Percentiles rank a stretch among this genome's conserved stretches.
Evolutionary conservation across 139 green algal species (phyloP).

Genomic region (Tetraselmis striata): DNA sequence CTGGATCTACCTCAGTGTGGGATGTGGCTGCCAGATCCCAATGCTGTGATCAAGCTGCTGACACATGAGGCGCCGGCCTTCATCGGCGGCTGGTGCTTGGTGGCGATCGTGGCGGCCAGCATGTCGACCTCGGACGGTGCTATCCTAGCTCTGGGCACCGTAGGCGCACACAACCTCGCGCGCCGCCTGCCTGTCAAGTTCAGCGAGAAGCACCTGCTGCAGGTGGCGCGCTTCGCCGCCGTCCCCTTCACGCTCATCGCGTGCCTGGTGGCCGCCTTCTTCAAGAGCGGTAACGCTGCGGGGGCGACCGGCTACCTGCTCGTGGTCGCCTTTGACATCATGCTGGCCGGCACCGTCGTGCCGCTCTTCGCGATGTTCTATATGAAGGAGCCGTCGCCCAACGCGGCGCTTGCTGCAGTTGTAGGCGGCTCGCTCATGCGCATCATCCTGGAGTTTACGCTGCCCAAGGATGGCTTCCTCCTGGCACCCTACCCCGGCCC

Average conservation of each 20-base stretch:
- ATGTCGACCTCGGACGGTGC: constrained; percentile 36
- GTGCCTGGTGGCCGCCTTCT: constrained; percentile 13
- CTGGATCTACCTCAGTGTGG: constrained; percentile 33
- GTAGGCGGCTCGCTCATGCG: constrained; percentile 17
- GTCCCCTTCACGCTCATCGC: constrained; percentile 28
- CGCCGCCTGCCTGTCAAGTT: constrained; percentile 11
- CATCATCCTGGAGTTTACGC: constrained; percentile 36
- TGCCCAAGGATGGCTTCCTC: constrained; percentile 37
- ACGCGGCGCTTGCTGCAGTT: constrained; percentile 24
- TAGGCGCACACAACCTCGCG: constrained; percentile 40
- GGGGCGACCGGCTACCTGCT: constrained; percentile 27
- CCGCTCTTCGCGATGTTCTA: constrained; percentile 34
- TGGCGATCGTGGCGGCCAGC: constrained; percentile 34
- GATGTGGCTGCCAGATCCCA: constrained; percentile 23
- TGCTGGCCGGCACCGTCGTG: constrained; percentile 26
- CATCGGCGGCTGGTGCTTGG: constrained; percentile 26
- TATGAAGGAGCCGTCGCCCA: constrained; percentile 21
- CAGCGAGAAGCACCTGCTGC: constrained; percentile 22
- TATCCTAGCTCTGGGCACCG: constrained; percentile 34
- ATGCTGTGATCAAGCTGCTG: constrained; percentile 34
- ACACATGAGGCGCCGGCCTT: constrained; percentile 6
- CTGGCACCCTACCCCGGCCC: constrained; percentile 8
- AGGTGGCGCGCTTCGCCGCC: constrained; percentile 21
- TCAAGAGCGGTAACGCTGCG: constrained; percentile 9
- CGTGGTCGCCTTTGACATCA: constrained; percentile 40